Base-by-base conservation (phyloP, 495 filamentous ascomycete genomes). In the Neurospora hispaniola region DNA sequence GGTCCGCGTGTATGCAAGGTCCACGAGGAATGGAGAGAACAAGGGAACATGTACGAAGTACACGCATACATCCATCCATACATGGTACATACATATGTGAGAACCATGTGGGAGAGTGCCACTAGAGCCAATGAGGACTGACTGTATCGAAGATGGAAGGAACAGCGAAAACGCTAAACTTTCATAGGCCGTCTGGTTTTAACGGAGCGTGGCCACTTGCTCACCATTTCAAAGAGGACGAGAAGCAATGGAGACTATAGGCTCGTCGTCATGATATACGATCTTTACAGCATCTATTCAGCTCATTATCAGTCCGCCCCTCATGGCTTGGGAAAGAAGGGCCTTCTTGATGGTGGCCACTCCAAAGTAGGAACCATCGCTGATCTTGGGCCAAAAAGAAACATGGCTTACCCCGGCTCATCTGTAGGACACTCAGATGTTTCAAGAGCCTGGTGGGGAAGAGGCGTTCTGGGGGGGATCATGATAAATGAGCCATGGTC, bases 401-500 rank as follows among this genome's bases (percentile, higher is more conserved):
- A 27, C 54, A 31, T 18, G 54, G 54, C 27, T 66, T 27, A 14
- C 54, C 54, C 54, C 54, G 54, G 54, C 14, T 18, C 54, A 35
- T 66, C 54, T 66, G 54, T 66, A 66, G 54, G 54, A 66, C 7
- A 66, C 27, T 35, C 54, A 38, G 6, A 31, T 35, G 27, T 66
- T 66, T 66, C 54, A 66, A 66, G 27, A 76, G 73, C 75, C 70
- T 70, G 76, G 79, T 76, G 78, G 78, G 75, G 77, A 79, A 76
- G 70, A 62, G 73, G 69, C 75, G 74, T 70, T 66, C 48, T 59
- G 71, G 69, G 72, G 70, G 70, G 73, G 44, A 77, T 75, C 70
- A 73, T 71, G 75, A 72, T 75, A 74, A 79, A 76, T 80, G 78
- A 80, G 76, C 77, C 75, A 74, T 77, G 79, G 74, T 77, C 80